Base-by-base conservation (phyloP, 129 eudicot genomes). In the Helichrysum umbraculigerum region DNA sequence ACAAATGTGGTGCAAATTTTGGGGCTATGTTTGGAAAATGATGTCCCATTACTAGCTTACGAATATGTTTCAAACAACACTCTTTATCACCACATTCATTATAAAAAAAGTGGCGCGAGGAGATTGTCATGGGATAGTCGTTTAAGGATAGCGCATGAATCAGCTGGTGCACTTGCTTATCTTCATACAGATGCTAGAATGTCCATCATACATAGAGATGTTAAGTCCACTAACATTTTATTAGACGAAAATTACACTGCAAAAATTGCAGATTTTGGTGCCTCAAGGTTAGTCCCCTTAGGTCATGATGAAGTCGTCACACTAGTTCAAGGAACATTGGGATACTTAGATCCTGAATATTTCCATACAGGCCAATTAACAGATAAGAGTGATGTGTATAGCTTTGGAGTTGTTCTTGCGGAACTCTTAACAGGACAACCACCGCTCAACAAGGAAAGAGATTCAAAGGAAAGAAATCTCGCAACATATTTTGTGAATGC, bases 21-120 rank as follows among this genome's bases (percentile, higher is more conserved):
- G 12, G 90, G 90, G 5, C 81, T 85, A 58, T 83, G 90, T 71
- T 72, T 86, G 8, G 91, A 87, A 59, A 71, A 67, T 62, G 91
- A 84, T 61, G 88, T 87, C 20, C 87, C 89, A 7, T 35, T 86
- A 16, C 44, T 86, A 6, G 90, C 83, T 15, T 39, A 86, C 33
- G 90, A 87, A 50, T 83, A 37, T 12, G 61, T 87, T 20, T 69
- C 87, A 0, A 76, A 83, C 28, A 65, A 70, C 1, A 83, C 84
- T 7, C 71, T 79, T 66, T 9, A 16, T 33, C 68, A 70, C 4
- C 83, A 83, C 74, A 58, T 84, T 28, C 82, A 84, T 15, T 19
- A 60, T 60, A 22, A 15, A 22, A 22, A 60, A 6, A 22, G 66
- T 60, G 66, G 66, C 4, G 66, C 15, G 8, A n/a, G 59, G 7